A percentile compares a stretch with the other conserved stretches of the same genome.
phyloP scores from a whole-genome alignment of 495 filamentous ascomycete genomes.

The Lasiosphaeria hispida region DNA sequence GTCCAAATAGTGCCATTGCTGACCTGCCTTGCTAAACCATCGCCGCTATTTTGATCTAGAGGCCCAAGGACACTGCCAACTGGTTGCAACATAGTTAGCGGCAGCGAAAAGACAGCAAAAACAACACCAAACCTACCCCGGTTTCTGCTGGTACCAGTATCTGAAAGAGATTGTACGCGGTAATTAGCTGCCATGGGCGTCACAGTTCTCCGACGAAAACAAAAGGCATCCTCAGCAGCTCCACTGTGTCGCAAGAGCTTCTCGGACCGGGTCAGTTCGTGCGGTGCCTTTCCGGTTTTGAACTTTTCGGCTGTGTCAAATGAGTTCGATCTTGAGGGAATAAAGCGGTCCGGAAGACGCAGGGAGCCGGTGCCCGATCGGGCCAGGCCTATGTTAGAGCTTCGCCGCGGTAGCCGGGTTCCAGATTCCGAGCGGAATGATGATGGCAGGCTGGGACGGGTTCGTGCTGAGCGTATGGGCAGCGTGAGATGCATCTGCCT shows the following conservation, averaged over 20 bases:
- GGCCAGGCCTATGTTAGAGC: slow-evolving; percentile 16
- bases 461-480: slow-evolving; percentile 13
- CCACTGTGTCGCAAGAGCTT: slow-evolving; percentile 57
- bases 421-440: slow-evolving; percentile 17
- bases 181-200: slow-evolving; percentile 32
- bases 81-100: slow-evolving; percentile 10
- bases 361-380: slow-evolving; percentile 7
- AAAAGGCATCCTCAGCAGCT: slow-evolving; percentile 66
- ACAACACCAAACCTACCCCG: slow-evolving; percentile 17
- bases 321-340: slow-evolving; percentile 51
- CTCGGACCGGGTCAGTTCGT: slow-evolving; percentile 60
- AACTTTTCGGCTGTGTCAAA: slow-evolving; percentile 52
- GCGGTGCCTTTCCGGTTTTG: slow-evolving; percentile 60
- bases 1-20: slow-evolving; percentile 78
- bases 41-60: slow-evolving; percentile 23
- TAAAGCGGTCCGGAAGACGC: slow-evolving; percentile 64
- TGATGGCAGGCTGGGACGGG: slow-evolving; percentile 19
- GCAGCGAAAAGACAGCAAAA: neutral
- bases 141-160: slow-evolving; percentile 30
- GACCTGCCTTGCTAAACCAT: slow-evolving; percentile 38
- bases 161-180: slow-evolving; percentile 28
- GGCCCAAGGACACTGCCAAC: slow-evolving; percentile 39
- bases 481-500: slow-evolving; percentile 20
- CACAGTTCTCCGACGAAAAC: slow-evolving; percentile 41
- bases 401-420: slow-evolving; percentile 14